These are phyloP conservation scores for Xanthoparmelia taractica DNA, from an alignment of 495 filamentous ascomycete genomes.

Conservation along the genomic window DNA sequence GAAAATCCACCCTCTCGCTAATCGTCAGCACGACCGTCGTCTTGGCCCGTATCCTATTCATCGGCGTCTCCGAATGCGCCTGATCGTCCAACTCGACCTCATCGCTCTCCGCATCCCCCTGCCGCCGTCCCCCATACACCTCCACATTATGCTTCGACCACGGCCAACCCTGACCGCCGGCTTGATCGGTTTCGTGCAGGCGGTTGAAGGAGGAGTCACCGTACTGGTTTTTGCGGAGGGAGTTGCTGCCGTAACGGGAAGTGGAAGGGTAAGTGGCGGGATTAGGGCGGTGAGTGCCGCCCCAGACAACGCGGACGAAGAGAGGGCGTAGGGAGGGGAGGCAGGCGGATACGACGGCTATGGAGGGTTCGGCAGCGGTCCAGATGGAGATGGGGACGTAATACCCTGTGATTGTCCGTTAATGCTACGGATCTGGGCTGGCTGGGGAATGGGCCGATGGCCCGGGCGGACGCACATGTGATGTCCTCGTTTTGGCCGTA, in stretches of 20 bases:
- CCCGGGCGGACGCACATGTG: background rate
- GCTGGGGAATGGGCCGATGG: too few species aligned
- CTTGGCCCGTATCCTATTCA: conserved; percentile 12
- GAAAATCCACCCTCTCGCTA: conserved; percentile 12
- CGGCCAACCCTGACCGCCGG: background rate
- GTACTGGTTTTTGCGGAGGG: background rate
- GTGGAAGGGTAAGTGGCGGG: conserved; percentile 7
- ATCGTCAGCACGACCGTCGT: conserved; percentile 14
- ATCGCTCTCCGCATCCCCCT: conserved; percentile 5
- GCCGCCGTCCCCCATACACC: background rate
- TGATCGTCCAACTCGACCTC: conserved; percentile 10
- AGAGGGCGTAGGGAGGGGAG: conserved; percentile 25
- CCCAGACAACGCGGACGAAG: conserved; percentile 19
- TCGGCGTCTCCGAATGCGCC: conserved; percentile 3
- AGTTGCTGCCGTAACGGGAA: background rate
- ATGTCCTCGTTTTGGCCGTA: conserved; percentile 13
- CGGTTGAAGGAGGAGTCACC: conserved; percentile 13
- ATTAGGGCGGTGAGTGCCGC: background rate
- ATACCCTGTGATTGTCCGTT: conserved; percentile 5
- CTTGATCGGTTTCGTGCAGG: background rate
- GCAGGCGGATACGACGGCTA: conserved; percentile 23
- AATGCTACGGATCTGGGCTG: background rate
- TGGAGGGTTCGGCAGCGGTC: conserved; percentile 23
- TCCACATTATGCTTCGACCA: conserved; percentile 5
- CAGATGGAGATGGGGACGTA: conserved; percentile 27